Percentiles rank a stretch among this genome's conserved stretches.
Evolutionary conservation across 345 rosid species (phyloP).

Genomic region (Microthlaspi erraticum): DNA sequence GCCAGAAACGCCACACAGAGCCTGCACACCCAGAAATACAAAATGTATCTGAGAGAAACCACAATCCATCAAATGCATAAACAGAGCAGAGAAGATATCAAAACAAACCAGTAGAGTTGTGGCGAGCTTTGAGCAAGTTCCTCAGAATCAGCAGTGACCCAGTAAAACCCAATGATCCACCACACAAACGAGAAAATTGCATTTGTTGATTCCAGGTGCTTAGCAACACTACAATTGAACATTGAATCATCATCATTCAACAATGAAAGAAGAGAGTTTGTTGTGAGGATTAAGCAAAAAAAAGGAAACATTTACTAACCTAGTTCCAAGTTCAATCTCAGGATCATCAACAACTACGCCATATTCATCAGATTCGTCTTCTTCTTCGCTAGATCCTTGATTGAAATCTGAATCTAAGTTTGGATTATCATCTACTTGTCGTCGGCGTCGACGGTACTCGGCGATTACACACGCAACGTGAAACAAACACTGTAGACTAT

Average conservation of each 20-base stretch:
- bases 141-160: conserved; percentile 67
- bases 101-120: conserved; percentile 76
- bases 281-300: neutral
- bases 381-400: conserved; percentile 34
- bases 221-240: conserved; percentile 33
- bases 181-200: conserved; percentile 80
- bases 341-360: conserved; percentile 24
- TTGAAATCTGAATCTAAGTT: neutral
- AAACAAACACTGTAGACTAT: conserved; percentile 68
- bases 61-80: neutral
- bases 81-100: conserved; percentile 58
- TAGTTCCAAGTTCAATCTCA: conserved; percentile 48
- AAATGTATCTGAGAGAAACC: conserved; percentile 11
- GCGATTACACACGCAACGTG: conserved; percentile 61
- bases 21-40: conserved; percentile 51
- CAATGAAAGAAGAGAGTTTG: neutral
- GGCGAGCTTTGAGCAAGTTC: conserved; percentile 58
- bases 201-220: conserved; percentile 68
- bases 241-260: conserved; percentile 16
- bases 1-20: conserved; percentile 80
- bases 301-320: conserved; percentile 44
- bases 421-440: neutral
- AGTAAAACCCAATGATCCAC: conserved; percentile 90
- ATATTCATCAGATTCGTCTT: conserved; percentile 36
- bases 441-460: conserved; percentile 56